Conservation (phyloP, 73 alveolate genomes). For the Paramecium sonneborni region DNA sequence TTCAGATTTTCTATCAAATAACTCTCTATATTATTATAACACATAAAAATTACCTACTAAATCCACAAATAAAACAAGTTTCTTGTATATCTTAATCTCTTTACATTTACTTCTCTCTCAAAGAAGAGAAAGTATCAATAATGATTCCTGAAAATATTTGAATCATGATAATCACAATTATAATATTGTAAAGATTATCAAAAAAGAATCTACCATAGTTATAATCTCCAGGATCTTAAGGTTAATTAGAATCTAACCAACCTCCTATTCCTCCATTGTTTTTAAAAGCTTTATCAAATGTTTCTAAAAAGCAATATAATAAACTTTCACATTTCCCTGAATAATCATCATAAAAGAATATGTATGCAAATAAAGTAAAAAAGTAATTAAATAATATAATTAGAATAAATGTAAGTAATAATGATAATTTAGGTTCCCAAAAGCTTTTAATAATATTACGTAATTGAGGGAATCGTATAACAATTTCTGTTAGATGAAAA, state of each 20-base stretch:
- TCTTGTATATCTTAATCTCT: conserved; percentile 78
- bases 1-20: conserved; percentile 71
- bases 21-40: neutral
- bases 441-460: conserved; percentile 69
- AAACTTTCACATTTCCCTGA: conserved; percentile 51
- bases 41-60: conserved; percentile 21
- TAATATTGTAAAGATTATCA: conserved; percentile 87
- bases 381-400: conserved; percentile 59
- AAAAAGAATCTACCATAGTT: conserved; percentile 74
- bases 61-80: conserved; percentile 87
- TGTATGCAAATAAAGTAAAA: conserved; percentile 59
- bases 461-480: conserved; percentile 69
- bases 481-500: conserved; percentile 67
- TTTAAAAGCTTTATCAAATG: conserved; percentile 82
- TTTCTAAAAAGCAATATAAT: conserved; percentile 55
- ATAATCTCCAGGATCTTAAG: neutral
- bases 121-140: conserved; percentile 94
- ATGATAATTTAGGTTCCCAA: conserved; percentile 57
- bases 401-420: conserved; percentile 62
- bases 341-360: conserved; percentile 47
- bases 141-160: conserved; percentile 93
- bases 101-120: conserved; percentile 82
- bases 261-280: conserved; percentile 99
- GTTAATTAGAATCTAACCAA: conserved; percentile 50
- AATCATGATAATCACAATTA: conserved; percentile 85